Conservation (phyloP, 208 protist species). For the Crithidia sp. region DNA sequence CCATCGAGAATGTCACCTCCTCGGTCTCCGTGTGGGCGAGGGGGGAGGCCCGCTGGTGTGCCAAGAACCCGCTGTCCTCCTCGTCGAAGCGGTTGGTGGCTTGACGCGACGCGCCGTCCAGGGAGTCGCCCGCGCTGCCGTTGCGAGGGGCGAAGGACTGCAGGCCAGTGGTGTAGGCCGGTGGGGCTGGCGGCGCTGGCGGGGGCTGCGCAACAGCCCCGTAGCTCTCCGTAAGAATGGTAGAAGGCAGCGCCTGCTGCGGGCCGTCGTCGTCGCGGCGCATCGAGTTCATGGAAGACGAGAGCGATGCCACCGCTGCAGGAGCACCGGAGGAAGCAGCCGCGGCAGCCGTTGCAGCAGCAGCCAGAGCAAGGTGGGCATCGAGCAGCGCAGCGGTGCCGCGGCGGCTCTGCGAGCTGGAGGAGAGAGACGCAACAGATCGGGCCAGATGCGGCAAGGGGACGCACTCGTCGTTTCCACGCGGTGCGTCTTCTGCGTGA, state of each 20-base stretch:
- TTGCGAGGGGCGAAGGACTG: background rate
- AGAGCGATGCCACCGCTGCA: conserved; percentile 1
- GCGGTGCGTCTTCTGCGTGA: too few relatives aligned
- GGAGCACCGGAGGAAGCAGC: background rate
- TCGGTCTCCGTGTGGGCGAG: conserved; percentile 6
- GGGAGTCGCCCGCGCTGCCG: background rate
- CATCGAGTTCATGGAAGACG: conserved; percentile 27
- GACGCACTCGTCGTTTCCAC: background rate
- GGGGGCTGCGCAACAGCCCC: conserved; percentile 11
- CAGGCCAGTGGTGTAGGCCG: background rate
- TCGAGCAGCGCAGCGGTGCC: conserved; percentile 8
- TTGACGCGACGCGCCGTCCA: conserved; percentile 1
- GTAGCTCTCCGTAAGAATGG: background rate
- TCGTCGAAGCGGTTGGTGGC: conserved; percentile 6
- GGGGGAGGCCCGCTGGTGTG: background rate
- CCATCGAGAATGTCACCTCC: conserved; percentile 20
- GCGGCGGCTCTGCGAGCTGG: conserved; percentile 14
- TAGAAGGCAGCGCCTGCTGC: background rate
- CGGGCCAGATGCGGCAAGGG: conserved; percentile 12
- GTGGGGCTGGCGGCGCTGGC: background rate
- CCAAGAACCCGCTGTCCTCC: background rate
- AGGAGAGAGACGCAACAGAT: conserved; percentile 17
- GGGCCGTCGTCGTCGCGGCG: conserved; percentile 16
- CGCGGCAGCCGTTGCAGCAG: background rate
- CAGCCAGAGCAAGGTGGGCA: background rate